Evolutionary conservation across 1,139 yeast species (phyloP), one percentile per base, ranked within the genome.

Genomic region (Nakaseomyces sp.): DNA sequence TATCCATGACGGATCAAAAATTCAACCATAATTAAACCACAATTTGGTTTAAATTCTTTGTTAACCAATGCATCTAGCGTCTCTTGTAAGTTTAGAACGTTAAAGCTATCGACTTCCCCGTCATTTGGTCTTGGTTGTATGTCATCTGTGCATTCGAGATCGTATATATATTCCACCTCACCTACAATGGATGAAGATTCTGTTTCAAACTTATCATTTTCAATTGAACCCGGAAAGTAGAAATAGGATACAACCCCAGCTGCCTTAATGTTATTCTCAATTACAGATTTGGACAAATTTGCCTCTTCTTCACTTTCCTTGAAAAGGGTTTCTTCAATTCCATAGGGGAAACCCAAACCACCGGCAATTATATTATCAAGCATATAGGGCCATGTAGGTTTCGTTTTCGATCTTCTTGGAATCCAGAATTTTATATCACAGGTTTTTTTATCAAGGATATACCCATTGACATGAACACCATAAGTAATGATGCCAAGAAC

Each of bases 291-390:
- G 0, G 59, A 52, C n/a, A 91, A 64, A 0, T 95, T 95, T 0
- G 96, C 98, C 58, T 91, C 98, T 57, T 91, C 98, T 49, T 69
- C 72, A 54, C 95, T 80, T 60, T 91, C 98, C 59, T 91, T 91
- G 17, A 85, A 54, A 3, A 81, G 78, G 0, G 97, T 89, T 41
- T 86, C 95, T 58, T 70, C 68, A 2, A 81, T 66, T 0, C 91
- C 88, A 52, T 77, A 69, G 0, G 95, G 96, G 58, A 81, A 72
- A 0, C 95, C 96, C 17, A 91, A 60, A 0, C 98, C 98, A 1
- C 98, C 98, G 0, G 96, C 98, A 5, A 91, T 86, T 1, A 94
- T 86, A 59, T 89, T 91, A 61, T 91, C 98, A 37, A 88, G 72
- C 85, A 78, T 82, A 0, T 86, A 83, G 0, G 98, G 97, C 66